These are phyloP conservation scores for Aspergillus bombycis DNA, from an alignment of 2,329 filamentous ascomycete species.

Conservation along the genomic window DNA sequence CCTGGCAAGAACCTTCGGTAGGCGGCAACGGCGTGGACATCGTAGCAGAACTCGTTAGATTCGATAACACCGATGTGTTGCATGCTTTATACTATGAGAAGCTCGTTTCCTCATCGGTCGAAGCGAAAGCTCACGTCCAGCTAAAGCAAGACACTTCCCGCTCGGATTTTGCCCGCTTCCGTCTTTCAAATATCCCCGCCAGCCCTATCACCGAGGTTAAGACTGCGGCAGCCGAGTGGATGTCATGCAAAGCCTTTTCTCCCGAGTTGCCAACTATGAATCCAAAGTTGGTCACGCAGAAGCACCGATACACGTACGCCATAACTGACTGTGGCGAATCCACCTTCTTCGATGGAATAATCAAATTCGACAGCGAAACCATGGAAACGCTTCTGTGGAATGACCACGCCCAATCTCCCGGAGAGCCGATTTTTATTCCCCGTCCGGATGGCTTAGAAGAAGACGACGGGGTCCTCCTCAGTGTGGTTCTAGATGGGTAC, in stretches of 20 bases:
- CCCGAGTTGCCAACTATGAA: slow-evolving; percentile 58
- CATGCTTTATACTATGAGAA: slow-evolving; percentile 71
- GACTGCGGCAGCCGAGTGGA: slow-evolving; percentile 32
- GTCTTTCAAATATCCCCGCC: slow-evolving; percentile 38
- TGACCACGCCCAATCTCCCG: slow-evolving; percentile 53
- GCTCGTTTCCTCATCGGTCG: slow-evolving; percentile 59
- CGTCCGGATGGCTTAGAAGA: slow-evolving; percentile 39
- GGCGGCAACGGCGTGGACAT: slow-evolving; percentile 51
- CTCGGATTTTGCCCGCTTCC: slow-evolving; percentile 40
- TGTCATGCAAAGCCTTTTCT: slow-evolving; percentile 25
- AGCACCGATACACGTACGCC: slow-evolving; percentile 56
- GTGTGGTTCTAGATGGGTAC: slow-evolving; percentile 56
- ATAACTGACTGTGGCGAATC: slow-evolving; percentile 50
- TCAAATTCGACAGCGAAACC: slow-evolving; percentile 56
- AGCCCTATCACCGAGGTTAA: slow-evolving; percentile 11
- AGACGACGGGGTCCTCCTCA: slow-evolving; percentile 58
- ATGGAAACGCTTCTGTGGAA: slow-evolving; percentile 48
- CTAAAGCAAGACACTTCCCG: slow-evolving; percentile 38
- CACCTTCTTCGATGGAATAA: slow-evolving; percentile 55
- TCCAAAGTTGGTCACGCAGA: slow-evolving; percentile 44
- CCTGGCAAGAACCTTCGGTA: slow-evolving; percentile 64
- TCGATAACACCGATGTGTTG: slow-evolving; percentile 67
- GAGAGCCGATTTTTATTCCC: slow-evolving; percentile 59
- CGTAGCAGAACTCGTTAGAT: slow-evolving; percentile 67
- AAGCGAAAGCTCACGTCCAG: slow-evolving; percentile 36